Base-by-base conservation (phyloP, 768 basidiomycete genomes). In the Amanita jacksonii region DNA sequence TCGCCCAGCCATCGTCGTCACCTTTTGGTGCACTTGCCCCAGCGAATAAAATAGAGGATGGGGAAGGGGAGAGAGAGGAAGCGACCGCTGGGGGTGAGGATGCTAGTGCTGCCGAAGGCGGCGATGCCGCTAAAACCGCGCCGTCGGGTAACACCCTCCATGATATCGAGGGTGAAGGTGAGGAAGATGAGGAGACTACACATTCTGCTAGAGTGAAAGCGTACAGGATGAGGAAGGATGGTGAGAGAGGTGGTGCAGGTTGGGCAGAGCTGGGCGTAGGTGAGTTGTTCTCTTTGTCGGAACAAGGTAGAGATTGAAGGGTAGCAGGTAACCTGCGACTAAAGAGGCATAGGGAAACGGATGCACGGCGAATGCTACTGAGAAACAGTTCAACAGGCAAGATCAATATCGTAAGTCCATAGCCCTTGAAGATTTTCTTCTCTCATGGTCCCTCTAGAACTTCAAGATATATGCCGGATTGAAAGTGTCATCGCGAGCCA, bases 361-460 rank as follows among this genome's bases (percentile, higher is more conserved):
- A 61, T 24, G 56, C 67, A 38, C 69, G 84, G 31, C 72, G 86
- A 32, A 54, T 84, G 44, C 66, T 90, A 27, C 62, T 87, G 54
- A 72, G 86, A 43, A 86, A 85, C 51, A 84, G 76, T 53, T 73
- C 62, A 37, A 85, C 82, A 18, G 85, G 85, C 13, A 85, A 82
- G 57, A 76, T 90, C 49, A 66, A 75, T 45, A 67, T 89, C 32
- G 86, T 89, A 47, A 38, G 83, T 73, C 10, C 24, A 37, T 51
- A 18, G 30, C 30, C 28, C 51, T 19, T 8, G 8, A 15, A 37
- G 7, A 5, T n/a, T 10, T 16, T 39, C 47, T 37, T 6, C 23
- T 42, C 31, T 22, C 34, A 48, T 32, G 19, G 15, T 33, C 5
- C 16, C 5, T n/a, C 55, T 7, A 89, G 86, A 89, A 89, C 58